These are phyloP conservation scores for Aspergillus brasiliensis DNA, from an alignment of 2,329 filamentous ascomycete species.

Conservation along the genomic window DNA sequence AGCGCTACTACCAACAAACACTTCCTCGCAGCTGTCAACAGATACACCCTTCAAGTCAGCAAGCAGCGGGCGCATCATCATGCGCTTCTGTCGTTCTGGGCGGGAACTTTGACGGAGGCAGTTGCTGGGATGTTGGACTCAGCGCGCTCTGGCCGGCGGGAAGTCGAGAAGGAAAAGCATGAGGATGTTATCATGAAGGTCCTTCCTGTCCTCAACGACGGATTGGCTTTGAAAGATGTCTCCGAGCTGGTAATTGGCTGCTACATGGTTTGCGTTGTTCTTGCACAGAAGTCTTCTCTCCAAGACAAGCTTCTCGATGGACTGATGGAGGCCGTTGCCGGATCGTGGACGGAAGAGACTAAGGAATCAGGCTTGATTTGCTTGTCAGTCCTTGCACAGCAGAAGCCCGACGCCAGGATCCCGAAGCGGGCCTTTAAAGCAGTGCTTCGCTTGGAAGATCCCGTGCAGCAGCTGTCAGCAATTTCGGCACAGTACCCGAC, in stretches of 20 bases:
- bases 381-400: conserved; percentile 78
- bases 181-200: conserved; percentile 73
- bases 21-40: conserved; percentile 76
- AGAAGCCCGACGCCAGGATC: conserved; percentile 70
- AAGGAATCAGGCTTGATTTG: conserved; percentile 74
- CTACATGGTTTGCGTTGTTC: conserved; percentile 86
- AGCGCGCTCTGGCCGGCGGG: conserved; percentile 71
- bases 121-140: conserved; percentile 79
- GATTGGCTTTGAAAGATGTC: conserved; percentile 72
- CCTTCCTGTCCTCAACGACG: conserved; percentile 72
- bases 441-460: conserved; percentile 38
- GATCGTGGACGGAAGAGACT: conserved; percentile 75
- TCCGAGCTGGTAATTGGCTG: conserved; percentile 81
- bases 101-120: conserved; percentile 80
- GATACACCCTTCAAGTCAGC: conserved; percentile 75
- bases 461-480: conserved; percentile 36
- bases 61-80: conserved; percentile 72
- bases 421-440: conserved; percentile 68
- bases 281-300: conserved; percentile 79
- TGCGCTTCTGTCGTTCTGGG: conserved; percentile 85
- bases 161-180: conserved; percentile 76
- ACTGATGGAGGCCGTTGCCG: conserved; percentile 84
- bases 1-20: conserved; percentile 75
- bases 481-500: conserved; percentile 37
- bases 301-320: conserved; percentile 78